These are phyloP conservation scores for Parathielavia appendiculata DNA, from an alignment of 495 filamentous ascomycete genomes.

Conservation along the genomic window DNA sequence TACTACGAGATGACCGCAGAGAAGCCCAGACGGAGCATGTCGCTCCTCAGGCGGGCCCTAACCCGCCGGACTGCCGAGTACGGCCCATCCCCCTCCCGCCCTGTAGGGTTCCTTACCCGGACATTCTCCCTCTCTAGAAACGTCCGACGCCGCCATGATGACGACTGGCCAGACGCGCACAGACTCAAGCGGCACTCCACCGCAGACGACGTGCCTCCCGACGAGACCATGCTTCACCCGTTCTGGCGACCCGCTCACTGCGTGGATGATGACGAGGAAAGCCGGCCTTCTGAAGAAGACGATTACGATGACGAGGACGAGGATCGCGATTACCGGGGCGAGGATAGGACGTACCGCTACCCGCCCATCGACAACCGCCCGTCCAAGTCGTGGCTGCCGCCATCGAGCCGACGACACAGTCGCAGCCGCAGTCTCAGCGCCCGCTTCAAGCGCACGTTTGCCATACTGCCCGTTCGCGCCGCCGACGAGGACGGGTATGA, in stretches of 20 bases:
- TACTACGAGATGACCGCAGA: slow-evolving; percentile 40
- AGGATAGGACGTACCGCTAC: slow-evolving; percentile 34
- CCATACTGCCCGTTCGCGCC: slow-evolving; percentile 43
- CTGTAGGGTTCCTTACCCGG: slow-evolving; percentile 37
- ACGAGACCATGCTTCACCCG: slow-evolving; percentile 62
- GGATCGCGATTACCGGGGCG: slow-evolving; percentile 32
- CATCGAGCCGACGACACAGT: slow-evolving; percentile 22
- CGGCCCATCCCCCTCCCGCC: slow-evolving; percentile 39
- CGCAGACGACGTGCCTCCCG: slow-evolving; percentile 38
- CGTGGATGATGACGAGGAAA: background rate
- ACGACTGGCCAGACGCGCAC: slow-evolving; percentile 28
- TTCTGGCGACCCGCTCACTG: slow-evolving; percentile 73
- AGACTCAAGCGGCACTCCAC: slow-evolving; percentile 33
- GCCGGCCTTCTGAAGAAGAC: background rate
- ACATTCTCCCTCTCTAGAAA: slow-evolving; percentile 40
- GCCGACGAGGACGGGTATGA: slow-evolving; percentile 21
- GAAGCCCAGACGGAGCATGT: slow-evolving; percentile 43
- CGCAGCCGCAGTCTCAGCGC: slow-evolving; percentile 42
- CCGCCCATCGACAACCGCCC: slow-evolving; percentile 43
- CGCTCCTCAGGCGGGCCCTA: slow-evolving; percentile 54
- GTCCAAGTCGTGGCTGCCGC: slow-evolving; percentile 15
- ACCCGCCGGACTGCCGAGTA: slow-evolving; percentile 53
- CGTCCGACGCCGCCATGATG: slow-evolving; percentile 7
- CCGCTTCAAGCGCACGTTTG: slow-evolving; percentile 48
- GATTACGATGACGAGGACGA: slow-evolving; percentile 37